Evolutionary conservation across 495 filamentous ascomycete genomes (phyloP), one percentile per base, ranked within the genome.

Genomic region (Penicillium dipodomyicola): DNA sequence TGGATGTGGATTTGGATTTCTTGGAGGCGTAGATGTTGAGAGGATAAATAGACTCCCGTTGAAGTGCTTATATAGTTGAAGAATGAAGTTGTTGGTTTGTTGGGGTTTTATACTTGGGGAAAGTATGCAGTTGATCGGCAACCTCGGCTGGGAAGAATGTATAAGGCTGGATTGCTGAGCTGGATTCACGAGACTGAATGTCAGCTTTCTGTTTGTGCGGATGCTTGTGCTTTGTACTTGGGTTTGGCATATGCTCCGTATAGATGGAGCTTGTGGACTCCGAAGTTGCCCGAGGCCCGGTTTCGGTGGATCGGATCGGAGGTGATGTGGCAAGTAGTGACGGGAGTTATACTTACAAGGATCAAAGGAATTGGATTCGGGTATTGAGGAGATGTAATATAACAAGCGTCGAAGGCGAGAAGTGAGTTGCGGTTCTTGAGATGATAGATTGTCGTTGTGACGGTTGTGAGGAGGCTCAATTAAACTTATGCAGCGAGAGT

Each of bases 231-330:
- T 52, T 32, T 43, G 19, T 55, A 12, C 37, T 58, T 35, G 53
- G 57, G 27, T 33, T 19, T 60, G 49, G 23, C 46, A 45, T 56
- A 53, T 52, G 41, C 41, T 22, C 39, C 30, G 49, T 57, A 56
- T 57, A 51, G 29, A 43, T 50, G 30, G 47, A 45, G 50, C 25
- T 30, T 33, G 39, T 30, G 40, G 40, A n/a, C 57, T 58, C 60
- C 60, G 63, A 45, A 43, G 41, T 44, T 29, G 60, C 63, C 63
- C 63, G 63, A 65, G 37, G 14, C 27, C 52, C 52, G 35, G 27
- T 14, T 19, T 57, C 52, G 59, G 59, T 22, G 49, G 46, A 58
- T 60, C 60, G 63, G 53, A 45, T 43, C 27, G 45, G 56, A 55
- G 37, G 51, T 54, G 60, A 57, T 57, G 56, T 57, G 56, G 62